Percentiles rank a stretch among this genome's conserved stretches.
Conservation (phyloP, 192 early-diverging fungal species). For the Pilobolus umbonatus region DNA sequence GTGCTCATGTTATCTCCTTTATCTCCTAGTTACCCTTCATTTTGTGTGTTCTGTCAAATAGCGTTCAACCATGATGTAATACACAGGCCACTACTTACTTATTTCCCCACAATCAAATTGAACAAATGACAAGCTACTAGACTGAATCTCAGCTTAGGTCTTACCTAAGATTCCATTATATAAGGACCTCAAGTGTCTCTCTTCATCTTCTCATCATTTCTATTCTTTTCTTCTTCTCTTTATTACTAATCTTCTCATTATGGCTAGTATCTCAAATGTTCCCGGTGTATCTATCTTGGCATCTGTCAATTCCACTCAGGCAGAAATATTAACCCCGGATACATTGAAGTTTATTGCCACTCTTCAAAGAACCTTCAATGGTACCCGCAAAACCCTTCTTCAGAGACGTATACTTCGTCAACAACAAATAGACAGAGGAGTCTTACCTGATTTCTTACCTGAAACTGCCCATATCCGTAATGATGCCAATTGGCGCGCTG, state of each 20-base stretch:
- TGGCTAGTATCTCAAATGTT: conserved; percentile 33
- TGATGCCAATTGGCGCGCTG: conserved; percentile 85
- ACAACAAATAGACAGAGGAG: conserved; percentile 72
- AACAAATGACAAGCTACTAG: too few species aligned
- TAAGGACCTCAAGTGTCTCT: too few species aligned
- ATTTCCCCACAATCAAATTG: too few species aligned
- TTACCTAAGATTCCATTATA: too few species aligned
- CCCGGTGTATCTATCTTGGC: conserved; percentile 72
- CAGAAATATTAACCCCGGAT: conserved; percentile 75
- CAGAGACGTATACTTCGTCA: conserved; percentile 74
- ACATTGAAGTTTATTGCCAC: conserved; percentile 85
- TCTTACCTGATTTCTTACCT: conserved; percentile 85
- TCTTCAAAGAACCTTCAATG: conserved; percentile 88
- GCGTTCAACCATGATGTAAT: too few species aligned
- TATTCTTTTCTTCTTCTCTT: conserved; percentile 3
- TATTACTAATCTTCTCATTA: conserved; percentile 10
- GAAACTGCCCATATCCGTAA: conserved; percentile 89
- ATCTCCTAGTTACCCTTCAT: too few species aligned
- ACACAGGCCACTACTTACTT: too few species aligned
- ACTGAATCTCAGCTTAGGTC: too few species aligned
- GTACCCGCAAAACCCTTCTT: conserved; percentile 83
- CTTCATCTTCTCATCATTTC: background rate
- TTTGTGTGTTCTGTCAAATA: too few species aligned
- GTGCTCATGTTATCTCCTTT: too few species aligned
- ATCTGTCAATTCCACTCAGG: conserved; percentile 55